Conservation (phyloP, 176 grass and related monocot genomes). For the Phoenix dactylifera region DNA sequence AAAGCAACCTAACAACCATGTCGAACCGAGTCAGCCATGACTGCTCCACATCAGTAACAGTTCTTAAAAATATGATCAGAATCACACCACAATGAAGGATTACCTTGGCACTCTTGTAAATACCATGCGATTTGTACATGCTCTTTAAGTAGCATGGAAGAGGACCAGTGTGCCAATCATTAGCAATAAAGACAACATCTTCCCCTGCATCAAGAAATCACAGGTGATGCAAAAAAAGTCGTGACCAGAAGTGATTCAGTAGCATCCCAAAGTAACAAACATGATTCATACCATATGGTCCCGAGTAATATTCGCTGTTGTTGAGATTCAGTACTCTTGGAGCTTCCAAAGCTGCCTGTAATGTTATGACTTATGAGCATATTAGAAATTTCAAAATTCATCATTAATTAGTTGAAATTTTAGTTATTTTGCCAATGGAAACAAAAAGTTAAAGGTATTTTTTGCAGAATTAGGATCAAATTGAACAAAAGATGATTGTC, state of each 20-base stretch:
- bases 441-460: too few relatives aligned
- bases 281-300: conserved; percentile 53
- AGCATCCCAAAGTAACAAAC: too few relatives aligned
- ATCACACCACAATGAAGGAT: too few relatives aligned
- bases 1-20: conserved; percentile 51
- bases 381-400: conserved; percentile 3
- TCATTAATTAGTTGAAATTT: not conserved
- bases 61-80: not conserved
- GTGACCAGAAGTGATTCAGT: too few relatives aligned
- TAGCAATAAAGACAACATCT: conserved; percentile 77
- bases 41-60: not conserved
- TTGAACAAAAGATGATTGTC: too few relatives aligned
- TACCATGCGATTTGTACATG: conserved; percentile 58
- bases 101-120: conserved; percentile 77
- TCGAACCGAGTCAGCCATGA: not conserved
- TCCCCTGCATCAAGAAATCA: conserved; percentile 43
- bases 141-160: conserved; percentile 76
- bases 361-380: conserved; percentile 13
- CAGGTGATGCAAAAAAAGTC: not conserved
- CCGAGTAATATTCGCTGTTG: conserved; percentile 50
- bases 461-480: too few relatives aligned
- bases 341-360: conserved; percentile 74
- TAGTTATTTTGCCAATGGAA: too few relatives aligned
- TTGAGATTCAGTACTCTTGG: conserved; percentile 72
- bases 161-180: conserved; percentile 88